Evolutionary conservation across 2,329 filamentous ascomycete genomes (phyloP).

Genomic region (Ophiostoma populinum): DNA sequence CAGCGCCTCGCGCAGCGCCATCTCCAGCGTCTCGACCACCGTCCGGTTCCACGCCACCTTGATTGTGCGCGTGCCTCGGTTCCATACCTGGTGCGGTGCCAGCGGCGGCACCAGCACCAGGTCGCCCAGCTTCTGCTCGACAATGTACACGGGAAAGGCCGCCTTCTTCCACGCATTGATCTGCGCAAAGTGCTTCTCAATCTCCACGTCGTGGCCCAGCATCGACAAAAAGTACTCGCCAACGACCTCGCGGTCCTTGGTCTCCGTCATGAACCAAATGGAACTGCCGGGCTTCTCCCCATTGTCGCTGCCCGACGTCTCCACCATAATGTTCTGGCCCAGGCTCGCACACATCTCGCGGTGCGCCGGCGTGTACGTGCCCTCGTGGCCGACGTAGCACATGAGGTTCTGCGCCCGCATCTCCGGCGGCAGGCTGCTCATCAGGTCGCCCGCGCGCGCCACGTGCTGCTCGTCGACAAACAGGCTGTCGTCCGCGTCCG

Average conservation of each 20-base stretch:
- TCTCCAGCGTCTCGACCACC: slow-evolving; percentile 74
- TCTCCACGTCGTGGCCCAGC: slow-evolving; percentile 88
- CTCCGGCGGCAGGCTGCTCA: slow-evolving; percentile 72
- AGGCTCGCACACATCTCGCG: slow-evolving; percentile 94
- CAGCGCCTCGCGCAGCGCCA: slow-evolving; percentile 73
- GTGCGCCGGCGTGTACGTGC: slow-evolving; percentile 89
- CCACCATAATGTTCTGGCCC: slow-evolving; percentile 97
- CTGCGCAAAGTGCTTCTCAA: slow-evolving; percentile 93
- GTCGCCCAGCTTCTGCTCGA: slow-evolving; percentile 80
- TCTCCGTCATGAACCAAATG: slow-evolving; percentile 98
- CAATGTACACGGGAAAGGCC: slow-evolving; percentile 80
- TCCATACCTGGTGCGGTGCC: slow-evolving; percentile 96
- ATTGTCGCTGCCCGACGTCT: slow-evolving; percentile 56
- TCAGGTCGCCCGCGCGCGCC: slow-evolving; percentile 71
- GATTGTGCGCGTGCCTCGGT: slow-evolving; percentile 85
- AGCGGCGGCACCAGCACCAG: slow-evolving; percentile 87
- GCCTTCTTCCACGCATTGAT: slow-evolving; percentile 91
- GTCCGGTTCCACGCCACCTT: slow-evolving; percentile 98
- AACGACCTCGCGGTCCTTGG: slow-evolving; percentile 75
- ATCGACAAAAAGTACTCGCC: slow-evolving; percentile 88
- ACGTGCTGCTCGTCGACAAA: slow-evolving; percentile 34
- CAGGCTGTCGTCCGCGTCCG: slow-evolving; percentile 18
- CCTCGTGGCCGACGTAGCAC: slow-evolving; percentile 97
- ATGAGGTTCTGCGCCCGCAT: slow-evolving; percentile 95
- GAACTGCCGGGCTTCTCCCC: slow-evolving; percentile 76